These are phyloP conservation scores for Diphasiastrum complanatum DNA, from an alignment of 83 land plant species.

Conservation along the genomic window DNA sequence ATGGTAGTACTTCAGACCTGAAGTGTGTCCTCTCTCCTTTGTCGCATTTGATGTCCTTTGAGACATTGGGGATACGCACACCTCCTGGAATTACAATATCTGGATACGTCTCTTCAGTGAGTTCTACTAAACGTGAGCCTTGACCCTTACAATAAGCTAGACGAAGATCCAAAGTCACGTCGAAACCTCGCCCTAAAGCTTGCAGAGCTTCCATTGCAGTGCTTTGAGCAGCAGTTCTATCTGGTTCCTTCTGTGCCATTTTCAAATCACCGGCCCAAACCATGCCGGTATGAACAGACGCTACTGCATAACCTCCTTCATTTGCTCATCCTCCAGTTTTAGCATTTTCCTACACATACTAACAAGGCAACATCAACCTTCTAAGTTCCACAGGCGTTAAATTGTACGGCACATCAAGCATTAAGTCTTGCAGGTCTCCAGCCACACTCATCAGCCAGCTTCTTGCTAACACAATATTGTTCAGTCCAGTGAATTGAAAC, in stretches of 20 bases:
- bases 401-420: too few species aligned
- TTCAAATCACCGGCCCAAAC: background rate
- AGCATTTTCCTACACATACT: too few species aligned
- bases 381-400: too few species aligned
- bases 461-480: too few species aligned
- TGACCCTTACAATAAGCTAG: constrained; percentile 7
- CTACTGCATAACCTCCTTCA: too few species aligned
- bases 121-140: background rate
- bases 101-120: background rate
- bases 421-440: too few species aligned
- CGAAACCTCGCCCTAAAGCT: constrained; percentile 7
- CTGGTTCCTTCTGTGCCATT: background rate
- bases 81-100: background rate
- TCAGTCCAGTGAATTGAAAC: too few species aligned
- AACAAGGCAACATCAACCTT: too few species aligned
- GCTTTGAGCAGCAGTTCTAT: constrained; percentile 1
- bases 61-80: constrained; percentile 1
- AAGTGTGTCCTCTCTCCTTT: constrained; percentile 12
- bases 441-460: too few species aligned
- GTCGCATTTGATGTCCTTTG: constrained; percentile 12
- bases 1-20: constrained; percentile 10
- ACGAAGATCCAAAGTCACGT: constrained; percentile 11
- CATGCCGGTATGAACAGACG: too few species aligned
- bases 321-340: too few species aligned
- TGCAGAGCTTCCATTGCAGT: constrained; percentile 5